These are phyloP conservation scores for Harringtonia aguacate DNA, from an alignment of 2,329 filamentous ascomycete species.

Conservation along the genomic window DNA sequence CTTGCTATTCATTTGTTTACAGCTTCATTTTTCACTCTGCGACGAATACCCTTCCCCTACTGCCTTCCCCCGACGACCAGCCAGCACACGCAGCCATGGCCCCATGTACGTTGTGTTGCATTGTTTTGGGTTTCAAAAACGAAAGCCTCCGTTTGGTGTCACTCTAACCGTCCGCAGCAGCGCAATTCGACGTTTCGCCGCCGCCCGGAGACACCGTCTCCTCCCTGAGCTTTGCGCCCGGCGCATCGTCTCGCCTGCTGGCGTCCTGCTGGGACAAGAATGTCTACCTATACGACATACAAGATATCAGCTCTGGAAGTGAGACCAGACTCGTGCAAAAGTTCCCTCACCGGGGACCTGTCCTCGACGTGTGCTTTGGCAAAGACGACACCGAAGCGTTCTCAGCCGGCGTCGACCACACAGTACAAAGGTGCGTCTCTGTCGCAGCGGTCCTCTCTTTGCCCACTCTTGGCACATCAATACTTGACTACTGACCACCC, in stretches of 20 bases:
- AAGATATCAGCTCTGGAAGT: constrained; percentile 42
- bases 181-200: constrained; percentile 61
- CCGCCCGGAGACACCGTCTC: constrained; percentile 84
- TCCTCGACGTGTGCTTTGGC: constrained; percentile 88
- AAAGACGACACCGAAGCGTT: constrained; percentile 74
- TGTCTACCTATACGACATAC: constrained; percentile 79
- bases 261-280: constrained; percentile 92
- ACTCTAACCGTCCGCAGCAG: neutral
- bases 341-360: constrained; percentile 72
- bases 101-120: constrained; percentile 4
- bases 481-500: too few species aligned
- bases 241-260: constrained; percentile 64
- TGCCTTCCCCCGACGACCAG: neutral
- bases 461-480: too few species aligned
- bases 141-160: neutral
- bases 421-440: constrained; percentile 57
- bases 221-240: constrained; percentile 72
- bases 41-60: neutral
- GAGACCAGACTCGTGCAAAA: constrained; percentile 56
- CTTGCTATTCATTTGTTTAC: constrained; percentile 9
- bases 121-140: neutral
- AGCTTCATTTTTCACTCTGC: neutral
- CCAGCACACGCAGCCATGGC: constrained; percentile 6
- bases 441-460: neutral
- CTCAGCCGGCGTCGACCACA: constrained; percentile 76